phyloP scores from a whole-genome alignment of 768 basidiomycete species.

The Pleurotus ostreatus region DNA sequence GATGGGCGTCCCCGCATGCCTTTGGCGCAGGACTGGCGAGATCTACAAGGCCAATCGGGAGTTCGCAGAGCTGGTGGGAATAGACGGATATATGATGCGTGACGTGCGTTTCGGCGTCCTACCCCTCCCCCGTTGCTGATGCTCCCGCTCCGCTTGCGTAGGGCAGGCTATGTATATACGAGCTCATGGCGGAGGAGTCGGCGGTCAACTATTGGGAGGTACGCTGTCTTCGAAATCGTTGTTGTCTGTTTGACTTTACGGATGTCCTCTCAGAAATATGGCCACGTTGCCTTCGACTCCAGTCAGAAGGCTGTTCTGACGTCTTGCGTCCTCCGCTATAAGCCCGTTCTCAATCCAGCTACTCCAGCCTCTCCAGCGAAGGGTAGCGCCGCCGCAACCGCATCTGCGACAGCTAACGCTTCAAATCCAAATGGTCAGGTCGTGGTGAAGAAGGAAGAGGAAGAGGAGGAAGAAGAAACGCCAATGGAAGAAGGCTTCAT shows the following conservation, averaged over 20 bases:
- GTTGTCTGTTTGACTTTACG: background rate
- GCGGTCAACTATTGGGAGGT: conserved; percentile 99
- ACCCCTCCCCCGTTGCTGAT: conserved; percentile 4
- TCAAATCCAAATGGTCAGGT: background rate
- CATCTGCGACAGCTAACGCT: background rate
- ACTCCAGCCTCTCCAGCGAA: conserved; percentile 22
- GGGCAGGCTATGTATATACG: conserved; percentile 94
- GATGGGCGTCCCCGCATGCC: conserved; percentile 95
- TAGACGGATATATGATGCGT: conserved; percentile 85
- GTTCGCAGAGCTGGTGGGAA: conserved; percentile 86
- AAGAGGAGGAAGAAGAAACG: conserved; percentile 17
- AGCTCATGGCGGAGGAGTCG: conserved; percentile 96
- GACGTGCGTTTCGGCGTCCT: conserved; percentile 46
- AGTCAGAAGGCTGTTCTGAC: conserved; percentile 90
- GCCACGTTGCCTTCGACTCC: conserved; percentile 89
- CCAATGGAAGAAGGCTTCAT: conserved; percentile 70
- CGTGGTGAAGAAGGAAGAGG: conserved; percentile 4
- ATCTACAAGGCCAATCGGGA: conserved; percentile 98
- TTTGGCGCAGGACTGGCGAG: conserved; percentile 96
- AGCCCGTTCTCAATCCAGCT: conserved; percentile 52
- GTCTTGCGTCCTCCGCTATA: conserved; percentile 82
- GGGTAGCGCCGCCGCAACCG: conserved; percentile 11
- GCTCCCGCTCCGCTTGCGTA: conserved; percentile 22
- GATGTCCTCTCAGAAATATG: conserved; percentile 72
- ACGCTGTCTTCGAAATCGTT: background rate